These are phyloP conservation scores for Verticillium tricorpus DNA, from an alignment of 2,329 filamentous ascomycete species.

Conservation along the genomic window DNA sequence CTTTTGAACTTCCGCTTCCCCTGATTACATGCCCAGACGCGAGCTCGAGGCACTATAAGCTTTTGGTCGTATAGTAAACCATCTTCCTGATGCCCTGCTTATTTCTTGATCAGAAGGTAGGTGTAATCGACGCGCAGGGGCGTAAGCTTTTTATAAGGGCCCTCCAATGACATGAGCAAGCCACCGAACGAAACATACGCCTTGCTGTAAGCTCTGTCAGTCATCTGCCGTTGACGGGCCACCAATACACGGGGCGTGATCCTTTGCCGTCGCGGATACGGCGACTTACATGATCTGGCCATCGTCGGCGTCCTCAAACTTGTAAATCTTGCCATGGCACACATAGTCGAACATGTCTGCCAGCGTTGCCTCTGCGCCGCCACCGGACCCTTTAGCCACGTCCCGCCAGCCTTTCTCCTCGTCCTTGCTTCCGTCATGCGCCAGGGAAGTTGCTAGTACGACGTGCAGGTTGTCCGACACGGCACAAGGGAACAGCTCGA, in stretches of 20 bases:
- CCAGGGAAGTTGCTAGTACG: constrained; percentile 78
- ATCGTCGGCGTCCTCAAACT: constrained; percentile 75
- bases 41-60: neutral
- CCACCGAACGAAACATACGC: constrained; percentile 94
- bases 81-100: neutral
- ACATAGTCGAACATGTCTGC: constrained; percentile 86
- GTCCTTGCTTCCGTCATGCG: constrained; percentile 79
- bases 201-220: constrained; percentile 57
- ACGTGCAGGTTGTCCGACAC: constrained; percentile 74
- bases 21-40: neutral
- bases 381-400: constrained; percentile 44
- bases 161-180: constrained; percentile 82
- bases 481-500: constrained; percentile 77
- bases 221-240: constrained; percentile 1
- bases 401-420: constrained; percentile 80
- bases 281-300: constrained; percentile 76
- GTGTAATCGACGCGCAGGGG: constrained; percentile 88
- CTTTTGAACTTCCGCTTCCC: neutral
- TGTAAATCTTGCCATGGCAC: constrained; percentile 83
- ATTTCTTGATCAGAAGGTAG: constrained; percentile 88
- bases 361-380: constrained; percentile 52
- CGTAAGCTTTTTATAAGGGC: constrained; percentile 93
- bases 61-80: neutral
- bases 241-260: neutral
- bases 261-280: neutral